These are phyloP conservation scores for Euptelea pleiosperma DNA, from an alignment of 164 flowering plant species.

Conservation along the genomic window DNA sequence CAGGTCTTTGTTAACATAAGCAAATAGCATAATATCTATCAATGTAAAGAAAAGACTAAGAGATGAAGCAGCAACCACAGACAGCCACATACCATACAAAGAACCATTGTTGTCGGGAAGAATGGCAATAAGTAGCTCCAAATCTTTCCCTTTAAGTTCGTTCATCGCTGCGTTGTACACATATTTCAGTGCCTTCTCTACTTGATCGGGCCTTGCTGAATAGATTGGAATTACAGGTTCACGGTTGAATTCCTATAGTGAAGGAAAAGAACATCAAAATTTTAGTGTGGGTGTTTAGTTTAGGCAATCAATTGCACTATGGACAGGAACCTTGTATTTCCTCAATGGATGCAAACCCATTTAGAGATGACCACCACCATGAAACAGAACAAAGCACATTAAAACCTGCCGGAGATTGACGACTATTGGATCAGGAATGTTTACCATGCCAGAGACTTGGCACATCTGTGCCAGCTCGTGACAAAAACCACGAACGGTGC, in stretches of 20 bases:
- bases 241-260: conserved; percentile 37
- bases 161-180: conserved; percentile 28
- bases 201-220: conserved; percentile 40
- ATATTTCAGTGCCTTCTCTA: conserved; percentile 42
- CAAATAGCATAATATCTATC: not conserved
- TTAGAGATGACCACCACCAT: not conserved
- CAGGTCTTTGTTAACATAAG: not conserved
- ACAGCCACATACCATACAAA: conserved; percentile 40
- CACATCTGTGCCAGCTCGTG: conserved; percentile 52
- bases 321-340: no score
- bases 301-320: no score
- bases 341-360: no score
- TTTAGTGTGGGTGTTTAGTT: no score
- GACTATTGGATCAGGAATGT: not conserved
- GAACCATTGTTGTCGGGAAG: conserved; percentile 56
- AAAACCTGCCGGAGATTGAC: not conserved
- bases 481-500: conserved; percentile 44
- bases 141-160: conserved; percentile 41
- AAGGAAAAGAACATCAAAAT: no score
- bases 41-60: not conserved
- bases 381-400: not conserved
- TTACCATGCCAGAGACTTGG: conserved; percentile 54
- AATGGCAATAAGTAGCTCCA: conserved; percentile 48
- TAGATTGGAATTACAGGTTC: conserved; percentile 45
- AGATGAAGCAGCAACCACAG: not conserved